Evolutionary conservation across 225 moss, liverwort and hornwort genomes (phyloP).

Genomic region (Bryoerythrophyllum caledonicum): DNA sequence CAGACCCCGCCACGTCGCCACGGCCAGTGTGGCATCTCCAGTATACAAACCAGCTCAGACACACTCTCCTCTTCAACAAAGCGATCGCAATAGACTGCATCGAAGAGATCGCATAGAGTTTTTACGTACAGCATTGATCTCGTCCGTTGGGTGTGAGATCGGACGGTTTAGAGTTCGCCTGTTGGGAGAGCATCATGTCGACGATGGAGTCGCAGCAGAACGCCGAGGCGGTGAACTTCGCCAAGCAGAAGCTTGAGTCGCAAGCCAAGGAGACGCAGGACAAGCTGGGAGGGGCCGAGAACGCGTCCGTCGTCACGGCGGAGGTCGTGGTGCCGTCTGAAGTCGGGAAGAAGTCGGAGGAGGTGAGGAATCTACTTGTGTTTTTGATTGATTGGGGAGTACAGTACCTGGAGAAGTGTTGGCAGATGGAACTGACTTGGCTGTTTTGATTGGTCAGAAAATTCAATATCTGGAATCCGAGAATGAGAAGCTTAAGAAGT

Average conservation of each 20-base stretch:
- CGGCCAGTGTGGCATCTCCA: neutral
- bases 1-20: slow-evolving; percentile 10
- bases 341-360: slow-evolving; percentile 52
- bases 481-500: slow-evolving; percentile 40
- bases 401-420: too few species aligned
- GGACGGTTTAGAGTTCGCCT: neutral
- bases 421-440: too few species aligned
- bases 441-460: slow-evolving; percentile 32
- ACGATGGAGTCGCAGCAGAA: slow-evolving; percentile 45
- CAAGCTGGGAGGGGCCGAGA: slow-evolving; percentile 59
- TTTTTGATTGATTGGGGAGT: neutral
- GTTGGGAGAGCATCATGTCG: slow-evolving; percentile 22
- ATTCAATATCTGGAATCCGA: slow-evolving; percentile 48
- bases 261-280: slow-evolving; percentile 74
- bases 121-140: too few species aligned
- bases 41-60: neutral
- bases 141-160: neutral
- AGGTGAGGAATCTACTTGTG: slow-evolving; percentile 37
- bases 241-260: slow-evolving; percentile 46
- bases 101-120: too few species aligned
- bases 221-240: slow-evolving; percentile 32
- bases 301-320: slow-evolving; percentile 42
- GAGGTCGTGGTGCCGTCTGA: slow-evolving; percentile 63
- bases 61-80: neutral
- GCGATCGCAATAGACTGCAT: neutral